Percentiles rank a stretch among this genome's conserved stretches.
Evolutionary conservation across 2,329 filamentous ascomycete genomes (phyloP).

Genomic region (Fusarium sp.): DNA sequence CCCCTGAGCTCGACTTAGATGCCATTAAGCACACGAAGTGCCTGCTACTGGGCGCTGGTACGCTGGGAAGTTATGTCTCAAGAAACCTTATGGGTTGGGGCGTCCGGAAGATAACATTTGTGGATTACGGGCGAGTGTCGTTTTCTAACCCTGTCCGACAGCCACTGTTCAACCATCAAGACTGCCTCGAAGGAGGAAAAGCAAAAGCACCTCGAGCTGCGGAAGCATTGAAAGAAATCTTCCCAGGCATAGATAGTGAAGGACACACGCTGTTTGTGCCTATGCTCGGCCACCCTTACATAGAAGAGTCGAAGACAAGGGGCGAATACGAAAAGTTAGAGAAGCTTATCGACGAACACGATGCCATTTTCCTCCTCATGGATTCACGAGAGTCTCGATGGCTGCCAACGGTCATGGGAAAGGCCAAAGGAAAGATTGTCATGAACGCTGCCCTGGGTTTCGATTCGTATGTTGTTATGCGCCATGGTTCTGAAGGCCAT

Average conservation of each 20-base stretch:
- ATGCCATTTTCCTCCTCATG: slow-evolving; percentile 96
- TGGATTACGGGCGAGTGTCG: slow-evolving; percentile 92
- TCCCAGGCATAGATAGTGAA: slow-evolving; percentile 83
- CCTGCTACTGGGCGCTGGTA: slow-evolving; percentile 89
- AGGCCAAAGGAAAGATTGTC: slow-evolving; percentile 90
- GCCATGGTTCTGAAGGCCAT: slow-evolving; percentile 76
- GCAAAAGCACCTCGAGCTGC: slow-evolving; percentile 85
- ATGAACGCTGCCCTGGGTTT: slow-evolving; percentile 97
- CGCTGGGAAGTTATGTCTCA: slow-evolving; percentile 91
- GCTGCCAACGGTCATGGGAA: slow-evolving; percentile 96
- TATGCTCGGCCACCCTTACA: slow-evolving; percentile 92
- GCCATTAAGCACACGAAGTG: slow-evolving; percentile 90
- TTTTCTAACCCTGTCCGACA: slow-evolving; percentile 97
- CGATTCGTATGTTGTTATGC: slow-evolving; percentile 96
- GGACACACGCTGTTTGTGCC: slow-evolving; percentile 88
- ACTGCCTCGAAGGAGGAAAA: slow-evolving; percentile 85
- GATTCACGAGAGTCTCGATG: slow-evolving; percentile 93
- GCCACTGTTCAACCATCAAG: slow-evolving; percentile 87
- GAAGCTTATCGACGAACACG: slow-evolving; percentile 80
- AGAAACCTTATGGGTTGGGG: slow-evolving; percentile 95
- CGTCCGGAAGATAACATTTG: slow-evolving; percentile 91
- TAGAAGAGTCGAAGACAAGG: slow-evolving; percentile 73
- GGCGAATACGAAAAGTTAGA: slow-evolving; percentile 79
- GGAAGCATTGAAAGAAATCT: slow-evolving; percentile 82
- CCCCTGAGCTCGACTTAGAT: slow-evolving; percentile 86